Conservation (phyloP, 306 rosid species). For the Quercus suber region DNA sequence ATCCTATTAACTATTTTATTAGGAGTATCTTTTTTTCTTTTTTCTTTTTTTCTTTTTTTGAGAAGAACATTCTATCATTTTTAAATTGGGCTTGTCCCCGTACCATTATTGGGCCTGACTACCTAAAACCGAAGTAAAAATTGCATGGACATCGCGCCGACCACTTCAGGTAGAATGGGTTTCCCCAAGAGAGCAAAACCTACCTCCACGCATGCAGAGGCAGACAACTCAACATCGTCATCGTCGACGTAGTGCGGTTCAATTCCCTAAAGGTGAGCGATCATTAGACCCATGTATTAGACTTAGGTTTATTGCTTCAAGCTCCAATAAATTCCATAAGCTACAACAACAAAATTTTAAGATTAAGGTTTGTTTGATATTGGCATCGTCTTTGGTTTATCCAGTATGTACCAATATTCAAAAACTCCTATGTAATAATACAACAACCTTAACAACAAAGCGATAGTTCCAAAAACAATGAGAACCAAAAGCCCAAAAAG, state of each 20-base stretch:
- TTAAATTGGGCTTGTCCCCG: background rate
- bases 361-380: too few relatives aligned
- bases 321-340: background rate
- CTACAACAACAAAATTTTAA: too few relatives aligned
- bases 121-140: background rate
- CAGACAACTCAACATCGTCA: background rate
- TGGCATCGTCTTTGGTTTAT: too few relatives aligned
- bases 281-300: too few relatives aligned
- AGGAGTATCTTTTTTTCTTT: too few relatives aligned
- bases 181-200: too few relatives aligned
- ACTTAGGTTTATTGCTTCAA: background rate
- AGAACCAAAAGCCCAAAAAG: conserved; percentile 81
- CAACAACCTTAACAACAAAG: too few relatives aligned
- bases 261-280: background rate
- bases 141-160: background rate
- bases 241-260: background rate
- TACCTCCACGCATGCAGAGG: background rate
- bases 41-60: too few relatives aligned
- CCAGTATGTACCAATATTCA: too few relatives aligned
- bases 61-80: background rate
- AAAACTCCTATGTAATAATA: too few relatives aligned
- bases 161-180: too few relatives aligned
- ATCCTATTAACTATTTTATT: too few relatives aligned
- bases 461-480: conserved; percentile 40
- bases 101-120: background rate